Evolutionary conservation across 164 flowering plant species (phyloP).

Genomic region (Nelumbo lutea): DNA sequence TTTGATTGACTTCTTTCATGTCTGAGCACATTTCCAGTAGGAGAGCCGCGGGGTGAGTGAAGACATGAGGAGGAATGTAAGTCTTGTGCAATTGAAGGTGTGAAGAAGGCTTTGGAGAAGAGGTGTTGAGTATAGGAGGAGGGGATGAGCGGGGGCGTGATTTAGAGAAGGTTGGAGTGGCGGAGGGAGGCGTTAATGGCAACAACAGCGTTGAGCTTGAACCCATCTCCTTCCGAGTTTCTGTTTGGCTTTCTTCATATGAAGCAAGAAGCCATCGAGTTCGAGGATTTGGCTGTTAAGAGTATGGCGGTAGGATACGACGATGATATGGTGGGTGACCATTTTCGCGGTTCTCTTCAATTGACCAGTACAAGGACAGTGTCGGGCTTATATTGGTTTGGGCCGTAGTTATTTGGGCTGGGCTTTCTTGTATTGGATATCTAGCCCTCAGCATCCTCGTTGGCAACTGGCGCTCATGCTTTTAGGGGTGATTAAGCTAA

Average conservation of each 20-base stretch:
- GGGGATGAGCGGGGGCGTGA: neutral
- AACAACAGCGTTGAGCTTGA: neutral
- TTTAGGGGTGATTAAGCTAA: no score
- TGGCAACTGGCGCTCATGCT: no score
- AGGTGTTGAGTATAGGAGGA: neutral
- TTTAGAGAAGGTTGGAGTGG: neutral
- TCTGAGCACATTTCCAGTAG: conserved; percentile 1
- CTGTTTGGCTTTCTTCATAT: neutral
- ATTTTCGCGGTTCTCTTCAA: no score
- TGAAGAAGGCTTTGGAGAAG: neutral
- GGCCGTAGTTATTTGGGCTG: no score
- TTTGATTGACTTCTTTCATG: neutral
- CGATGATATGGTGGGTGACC: no score
- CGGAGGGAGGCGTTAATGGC: neutral
- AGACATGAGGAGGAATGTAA: conserved; percentile 2
- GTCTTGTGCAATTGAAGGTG: neutral
- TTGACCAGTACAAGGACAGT: no score
- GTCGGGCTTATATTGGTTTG: no score
- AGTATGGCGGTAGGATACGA: no score
- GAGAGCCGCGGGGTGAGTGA: neutral
- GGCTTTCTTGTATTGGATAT: no score
- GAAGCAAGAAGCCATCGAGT: neutral
- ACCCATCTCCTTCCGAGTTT: neutral
- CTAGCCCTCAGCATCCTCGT: no score
- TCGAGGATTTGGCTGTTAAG: no score